Base-by-base conservation (phyloP, 1,284 basidiomycete species). In the Cutaneotrichosporon cyanovorans region DNA sequence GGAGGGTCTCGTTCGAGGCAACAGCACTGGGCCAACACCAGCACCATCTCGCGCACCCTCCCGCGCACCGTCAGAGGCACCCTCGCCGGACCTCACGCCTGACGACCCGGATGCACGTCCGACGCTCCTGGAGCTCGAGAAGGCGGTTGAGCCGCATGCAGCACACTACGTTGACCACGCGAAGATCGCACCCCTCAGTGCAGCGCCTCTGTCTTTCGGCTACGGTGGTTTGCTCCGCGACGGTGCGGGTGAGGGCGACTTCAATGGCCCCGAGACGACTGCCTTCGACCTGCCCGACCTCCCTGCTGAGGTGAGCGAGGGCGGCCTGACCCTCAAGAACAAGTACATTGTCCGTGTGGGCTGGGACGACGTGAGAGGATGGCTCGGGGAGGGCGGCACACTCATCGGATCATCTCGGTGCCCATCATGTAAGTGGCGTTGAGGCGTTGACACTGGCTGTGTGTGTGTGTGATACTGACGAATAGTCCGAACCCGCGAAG, bases 291-390 rank as follows among this genome's bases (percentile, higher is more conserved):
- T 28, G 25, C 56, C 65, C 11, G 66, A 66, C 34, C 56, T 64
- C 42, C 57, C 65, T 19, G 66, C 65, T 36, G 55, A 55, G 36
- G 43, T 51, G 15, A 83, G 81, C 10, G 77, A 61, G 31, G 45
- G 48, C 34, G 68, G 64, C 3, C 61, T 82, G 49, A 81, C 81
- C 7, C 78, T 97, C 57, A 89, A 85, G 62, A 91, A 91, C 1
- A 78, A 85, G 40, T 92, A 97, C 73, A 97, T 98, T 63, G 85
- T 98, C 37, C 78, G 89, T 51, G 92, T 96, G 3, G 95, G 93
- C 5, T 98, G 93, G 87, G 95, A 98, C 65, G 95, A 98, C 72
- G 93, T 97, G 20, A 77, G 89, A 28, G 88, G 89, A 5, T 98
- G 92, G 89, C 84, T 93, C 63, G 81, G 84, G 36, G 81, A 92